Base-by-base conservation (phyloP, 768 basidiomycete genomes). In the Pleurotus cornucopiae region DNA sequence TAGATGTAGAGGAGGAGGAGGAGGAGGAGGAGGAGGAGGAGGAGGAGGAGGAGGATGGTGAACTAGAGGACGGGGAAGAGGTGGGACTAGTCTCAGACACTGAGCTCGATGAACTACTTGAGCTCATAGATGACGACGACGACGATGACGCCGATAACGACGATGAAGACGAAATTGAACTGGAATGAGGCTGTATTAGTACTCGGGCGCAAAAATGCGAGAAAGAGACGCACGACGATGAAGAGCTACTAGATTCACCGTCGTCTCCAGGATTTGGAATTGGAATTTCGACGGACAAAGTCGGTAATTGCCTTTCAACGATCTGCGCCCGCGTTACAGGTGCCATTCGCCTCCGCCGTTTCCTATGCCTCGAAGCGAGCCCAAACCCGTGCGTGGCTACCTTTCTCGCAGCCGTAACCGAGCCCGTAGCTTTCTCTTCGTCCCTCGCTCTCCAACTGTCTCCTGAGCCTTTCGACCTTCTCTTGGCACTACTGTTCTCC, bases 171-270 rank as follows among this genome's bases (percentile, higher is more conserved):
- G 14, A 49, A 25, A 34, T 34, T 30, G 26, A 38, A 30, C n/a
- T n/a, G 14, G 26, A n/a, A 30, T 30, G 48, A n/a, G 13, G 14
- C 21, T 23, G 25, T 25, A 14, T 14, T 9, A 23, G 25, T 47
- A 2, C 20, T 2, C 14, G 46, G 5, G 20, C 5, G 26, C 21
- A 9, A 25, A 14, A 38, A n/a, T 2, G 11, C 9, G 25, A 49
- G 34, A 30, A 14, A 34, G 48, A 34, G 21, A 52, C 51, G 38
- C 20, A 52, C 51, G 51, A 40, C 12, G 51, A 52, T 21, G 51
- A 52, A n/a, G 51, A 52, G 6, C n/a, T 11, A 5, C 23, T 16
- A 4, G 49, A n/a, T 11, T 11, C 9, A 12, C 20, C n/a, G 14
- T 18, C 51, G 7, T 14, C 38, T 14, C 37, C 14, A 20, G 51